Percentiles rank a stretch among this genome's conserved stretches.
Evolutionary conservation across 768 basidiomycete genomes (phyloP).

Genomic region (Sarcomyxa edulis): DNA sequence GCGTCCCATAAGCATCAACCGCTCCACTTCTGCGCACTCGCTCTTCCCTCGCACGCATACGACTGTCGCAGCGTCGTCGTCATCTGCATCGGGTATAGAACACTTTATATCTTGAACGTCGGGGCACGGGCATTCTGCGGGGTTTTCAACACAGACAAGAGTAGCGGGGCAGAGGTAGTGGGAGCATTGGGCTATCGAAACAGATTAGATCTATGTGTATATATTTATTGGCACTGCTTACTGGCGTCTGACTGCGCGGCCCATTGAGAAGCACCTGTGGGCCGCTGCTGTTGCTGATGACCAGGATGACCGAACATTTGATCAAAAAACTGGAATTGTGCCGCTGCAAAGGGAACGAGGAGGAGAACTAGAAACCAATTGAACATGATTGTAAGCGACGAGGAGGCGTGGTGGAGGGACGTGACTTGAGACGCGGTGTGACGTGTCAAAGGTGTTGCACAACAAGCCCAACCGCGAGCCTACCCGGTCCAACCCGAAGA

Average conservation of each 20-base stretch:
- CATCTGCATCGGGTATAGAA: constrained; percentile 56
- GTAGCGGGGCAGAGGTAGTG: constrained; percentile 74
- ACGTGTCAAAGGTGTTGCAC: too few relatives aligned
- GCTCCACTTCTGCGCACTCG: constrained; percentile 60
- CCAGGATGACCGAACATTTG: constrained; percentile 67
- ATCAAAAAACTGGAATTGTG: constrained; percentile 79
- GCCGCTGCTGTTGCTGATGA: constrained; percentile 52
- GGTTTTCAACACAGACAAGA: constrained; percentile 59
- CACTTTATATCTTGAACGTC: constrained; percentile 74
- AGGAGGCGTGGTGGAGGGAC: too few relatives aligned
- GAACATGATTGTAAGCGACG: constrained; percentile 4
- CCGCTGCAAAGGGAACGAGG: constrained; percentile 36
- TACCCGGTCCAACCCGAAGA: too few relatives aligned
- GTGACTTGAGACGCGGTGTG: too few relatives aligned
- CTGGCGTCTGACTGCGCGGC: constrained; percentile 60
- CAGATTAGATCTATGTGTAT: not conserved
- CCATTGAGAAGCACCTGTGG: constrained; percentile 57
- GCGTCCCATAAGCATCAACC: constrained; percentile 36
- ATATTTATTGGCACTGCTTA: constrained; percentile 22
- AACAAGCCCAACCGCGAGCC: too few relatives aligned
- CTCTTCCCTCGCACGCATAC: constrained; percentile 64
- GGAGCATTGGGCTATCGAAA: constrained; percentile 61
- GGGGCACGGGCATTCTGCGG: constrained; percentile 75
- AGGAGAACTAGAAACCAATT: constrained; percentile 13
- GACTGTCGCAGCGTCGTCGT: constrained; percentile 51